Evolutionary conservation across 495 filamentous ascomycete species (phyloP).

Genomic region (Penicillium lagena): DNA sequence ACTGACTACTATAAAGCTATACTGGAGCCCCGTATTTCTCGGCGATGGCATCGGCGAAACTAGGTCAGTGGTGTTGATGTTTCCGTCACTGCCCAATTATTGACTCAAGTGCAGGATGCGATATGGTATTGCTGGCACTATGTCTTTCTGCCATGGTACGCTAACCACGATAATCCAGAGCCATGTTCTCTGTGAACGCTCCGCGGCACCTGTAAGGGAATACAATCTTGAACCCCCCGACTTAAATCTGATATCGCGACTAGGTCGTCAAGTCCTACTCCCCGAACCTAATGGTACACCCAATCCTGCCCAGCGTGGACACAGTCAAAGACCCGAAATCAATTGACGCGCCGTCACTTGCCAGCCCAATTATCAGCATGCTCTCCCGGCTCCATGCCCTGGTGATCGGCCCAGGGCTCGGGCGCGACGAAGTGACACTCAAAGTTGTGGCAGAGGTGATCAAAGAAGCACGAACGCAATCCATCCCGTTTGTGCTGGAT

Average conservation of each 20-base stretch:
- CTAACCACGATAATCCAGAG: slow-evolving; percentile 46
- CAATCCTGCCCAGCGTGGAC: slow-evolving; percentile 71
- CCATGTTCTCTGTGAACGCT: slow-evolving; percentile 92
- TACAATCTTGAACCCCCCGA: background rate
- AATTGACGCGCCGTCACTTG: slow-evolving; percentile 51
- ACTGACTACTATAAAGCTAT: slow-evolving; percentile 50
- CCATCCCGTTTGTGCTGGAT: slow-evolving; percentile 82
- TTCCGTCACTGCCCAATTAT: background rate
- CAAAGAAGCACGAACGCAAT: slow-evolving; percentile 62
- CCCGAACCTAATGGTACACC: slow-evolving; percentile 97
- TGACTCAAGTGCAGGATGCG: slow-evolving; percentile 49
- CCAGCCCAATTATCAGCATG: slow-evolving; percentile 69
- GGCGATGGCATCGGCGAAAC: slow-evolving; percentile 85
- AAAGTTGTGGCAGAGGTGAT: slow-evolving; percentile 78
- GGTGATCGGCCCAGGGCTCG: slow-evolving; percentile 89
- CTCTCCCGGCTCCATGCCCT: slow-evolving; percentile 83
- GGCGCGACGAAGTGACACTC: slow-evolving; percentile 84
- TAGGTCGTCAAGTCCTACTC: slow-evolving; percentile 94
- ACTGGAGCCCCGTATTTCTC: slow-evolving; percentile 98
- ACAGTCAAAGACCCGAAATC: slow-evolving; percentile 36
- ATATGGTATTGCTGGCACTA: slow-evolving; percentile 53
- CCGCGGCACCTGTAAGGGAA: slow-evolving; percentile 55
- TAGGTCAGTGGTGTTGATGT: slow-evolving; percentile 39
- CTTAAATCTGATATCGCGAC: background rate
- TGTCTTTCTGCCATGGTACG: no score